Percentiles rank a stretch among this genome's conserved stretches.
phyloP scores from a whole-genome alignment of 202 grass and related monocot species.

The Cymbopogon flexuosus region DNA sequence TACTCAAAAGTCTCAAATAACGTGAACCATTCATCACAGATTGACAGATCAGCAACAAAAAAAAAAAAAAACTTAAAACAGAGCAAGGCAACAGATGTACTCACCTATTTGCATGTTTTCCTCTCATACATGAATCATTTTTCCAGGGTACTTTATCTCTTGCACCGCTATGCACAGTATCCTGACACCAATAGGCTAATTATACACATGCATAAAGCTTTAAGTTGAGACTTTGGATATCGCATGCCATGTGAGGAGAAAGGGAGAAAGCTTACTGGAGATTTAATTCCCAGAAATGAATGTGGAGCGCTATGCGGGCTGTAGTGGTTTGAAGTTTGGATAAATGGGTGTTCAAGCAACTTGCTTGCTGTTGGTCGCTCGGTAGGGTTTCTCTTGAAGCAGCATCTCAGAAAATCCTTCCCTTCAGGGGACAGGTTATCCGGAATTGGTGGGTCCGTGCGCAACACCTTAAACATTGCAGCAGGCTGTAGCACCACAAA shows the following conservation, averaged over 20 bases:
- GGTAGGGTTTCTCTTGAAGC: conserved; percentile 78
- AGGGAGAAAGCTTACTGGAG: conserved; percentile 37
- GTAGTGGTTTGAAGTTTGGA: conserved; percentile 49
- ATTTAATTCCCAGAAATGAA: conserved; percentile 46
- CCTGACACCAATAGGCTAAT: conserved; percentile 41
- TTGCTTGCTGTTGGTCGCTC: conserved; percentile 66
- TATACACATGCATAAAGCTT: not conserved
- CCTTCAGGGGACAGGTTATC: conserved; percentile 72
- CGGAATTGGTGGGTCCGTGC: conserved; percentile 64
- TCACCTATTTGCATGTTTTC: conserved; percentile 50
- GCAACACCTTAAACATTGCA: conserved; percentile 93
- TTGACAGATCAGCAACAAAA: not conserved
- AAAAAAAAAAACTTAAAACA: conserved; percentile 18
- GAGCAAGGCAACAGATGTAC: conserved; percentile 13
- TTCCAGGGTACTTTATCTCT: conserved; percentile 61
- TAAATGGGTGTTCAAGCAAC: conserved; percentile 78
- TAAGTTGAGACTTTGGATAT: conserved; percentile 1
- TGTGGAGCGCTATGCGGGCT: conserved; percentile 45
- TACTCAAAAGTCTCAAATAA: not conserved
- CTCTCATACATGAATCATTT: conserved; percentile 39
- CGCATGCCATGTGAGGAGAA: not conserved
- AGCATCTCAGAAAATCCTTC: conserved; percentile 75
- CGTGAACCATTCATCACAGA: conserved; percentile 18
- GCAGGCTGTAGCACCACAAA: conserved; percentile 55
- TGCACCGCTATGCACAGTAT: conserved; percentile 31